Percentiles rank a stretch among this genome's conserved stretches.
These are phyloP conservation scores for Clavariopsis aquatica DNA, from an alignment of 495 filamentous ascomycete genomes.

Conservation along the genomic window DNA sequence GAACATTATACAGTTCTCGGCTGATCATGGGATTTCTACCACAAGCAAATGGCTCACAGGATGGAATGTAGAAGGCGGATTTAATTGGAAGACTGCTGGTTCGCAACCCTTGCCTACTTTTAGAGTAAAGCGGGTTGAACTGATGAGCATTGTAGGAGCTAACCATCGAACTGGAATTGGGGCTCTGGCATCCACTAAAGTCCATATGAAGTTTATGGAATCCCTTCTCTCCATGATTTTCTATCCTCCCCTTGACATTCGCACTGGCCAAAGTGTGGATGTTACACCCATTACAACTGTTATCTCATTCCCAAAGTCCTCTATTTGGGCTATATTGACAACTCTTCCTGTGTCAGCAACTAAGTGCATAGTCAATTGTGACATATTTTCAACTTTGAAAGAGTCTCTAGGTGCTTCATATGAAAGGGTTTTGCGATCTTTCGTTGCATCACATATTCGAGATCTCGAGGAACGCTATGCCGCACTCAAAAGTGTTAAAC, in stretches of 20 bases:
- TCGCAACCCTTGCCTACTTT: background rate
- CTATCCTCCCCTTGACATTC: background rate
- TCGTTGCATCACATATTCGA: background rate
- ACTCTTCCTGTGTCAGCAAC: slow-evolving; percentile 21
- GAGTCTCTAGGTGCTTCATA: background rate
- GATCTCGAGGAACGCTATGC: slow-evolving; percentile 26
- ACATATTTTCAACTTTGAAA: slow-evolving; percentile 11
- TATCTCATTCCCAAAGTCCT: slow-evolving; percentile 6
- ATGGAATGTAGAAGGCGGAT: slow-evolving; percentile 32
- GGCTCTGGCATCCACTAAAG: background rate
- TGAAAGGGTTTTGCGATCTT: slow-evolving; percentile 7
- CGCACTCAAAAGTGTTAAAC: background rate
- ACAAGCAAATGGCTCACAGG: slow-evolving; percentile 20
- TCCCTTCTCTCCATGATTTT: slow-evolving; percentile 12
- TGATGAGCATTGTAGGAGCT: slow-evolving; percentile 10
- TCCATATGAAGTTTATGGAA: slow-evolving; percentile 1
- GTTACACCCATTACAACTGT: slow-evolving; percentile 19
- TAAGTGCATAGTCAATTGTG: slow-evolving; percentile 10
- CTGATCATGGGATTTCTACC: slow-evolving; percentile 12
- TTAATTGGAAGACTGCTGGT: slow-evolving; percentile 39
- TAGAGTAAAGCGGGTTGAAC: background rate
- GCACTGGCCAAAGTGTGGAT: background rate
- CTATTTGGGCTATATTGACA: slow-evolving; percentile 19
- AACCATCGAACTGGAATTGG: slow-evolving; percentile 24
- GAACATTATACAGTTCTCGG: slow-evolving; percentile 8